A percentile compares a stretch with the other conserved stretches of the same genome.
Evolutionary conservation across 2,329 filamentous ascomycete species (phyloP).

Genomic region (Rhytidhysteron rufulum): DNA sequence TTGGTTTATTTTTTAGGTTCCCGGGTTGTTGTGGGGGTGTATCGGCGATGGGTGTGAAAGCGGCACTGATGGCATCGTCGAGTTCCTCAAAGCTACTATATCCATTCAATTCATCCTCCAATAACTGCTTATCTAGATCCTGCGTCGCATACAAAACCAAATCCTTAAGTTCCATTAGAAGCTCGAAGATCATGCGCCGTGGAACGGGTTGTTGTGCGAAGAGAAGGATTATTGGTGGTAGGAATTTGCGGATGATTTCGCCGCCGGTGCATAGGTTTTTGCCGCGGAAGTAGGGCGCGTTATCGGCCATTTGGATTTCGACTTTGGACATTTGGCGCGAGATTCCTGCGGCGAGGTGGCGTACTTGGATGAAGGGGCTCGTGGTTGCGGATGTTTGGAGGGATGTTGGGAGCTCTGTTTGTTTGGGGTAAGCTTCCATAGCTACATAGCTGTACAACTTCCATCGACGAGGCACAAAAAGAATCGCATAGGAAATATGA

Average conservation of each 20-base stretch:
- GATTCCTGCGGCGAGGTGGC: constrained; percentile 29
- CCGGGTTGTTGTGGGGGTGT: not conserved
- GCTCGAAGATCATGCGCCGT: constrained; percentile 32
- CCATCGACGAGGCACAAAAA: not conserved
- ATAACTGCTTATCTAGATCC: constrained; percentile 20
- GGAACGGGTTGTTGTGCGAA: constrained; percentile 27
- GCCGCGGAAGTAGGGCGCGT: constrained; percentile 25
- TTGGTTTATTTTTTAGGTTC: not conserved
- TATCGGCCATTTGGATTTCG: constrained; percentile 32
- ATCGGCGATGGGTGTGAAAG: constrained; percentile 14
- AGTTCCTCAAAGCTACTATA: constrained; percentile 26
- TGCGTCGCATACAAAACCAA: constrained; percentile 24
- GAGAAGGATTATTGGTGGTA: constrained; percentile 26
- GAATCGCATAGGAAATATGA: not conserved
- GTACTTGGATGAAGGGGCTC: constrained; percentile 30
- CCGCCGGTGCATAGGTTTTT: constrained; percentile 33
- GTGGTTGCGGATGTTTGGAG: constrained; percentile 28
- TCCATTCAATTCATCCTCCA: constrained; percentile 27
- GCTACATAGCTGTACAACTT: not conserved
- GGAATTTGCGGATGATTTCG: constrained; percentile 28
- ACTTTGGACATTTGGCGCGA: constrained; percentile 32
- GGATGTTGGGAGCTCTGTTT: constrained; percentile 23
- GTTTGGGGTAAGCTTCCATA: constrained; percentile 5
- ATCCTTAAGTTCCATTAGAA: constrained; percentile 32
- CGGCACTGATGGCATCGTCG: constrained; percentile 22